Percentiles rank a stretch among this genome's conserved stretches.
phyloP scores from a whole-genome alignment of 441 rosid species.

The Euphorbia corollata region DNA sequence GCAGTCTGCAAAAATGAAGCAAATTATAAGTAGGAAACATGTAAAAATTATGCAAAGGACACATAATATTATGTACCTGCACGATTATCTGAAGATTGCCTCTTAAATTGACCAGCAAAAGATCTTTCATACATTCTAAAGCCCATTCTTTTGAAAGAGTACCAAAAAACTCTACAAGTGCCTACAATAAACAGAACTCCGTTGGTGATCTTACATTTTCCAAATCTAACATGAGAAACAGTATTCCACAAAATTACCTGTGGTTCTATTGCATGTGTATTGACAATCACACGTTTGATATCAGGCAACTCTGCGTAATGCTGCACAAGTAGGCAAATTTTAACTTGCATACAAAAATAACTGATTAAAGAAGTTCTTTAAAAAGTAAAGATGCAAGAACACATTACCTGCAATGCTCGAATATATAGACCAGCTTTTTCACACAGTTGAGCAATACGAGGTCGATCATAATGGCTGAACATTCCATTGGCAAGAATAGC shows the following conservation, averaged over 20 bases:
- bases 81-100: constrained; percentile 97
- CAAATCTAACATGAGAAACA: constrained; percentile 15
- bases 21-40: constrained; percentile 7
- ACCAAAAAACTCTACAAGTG: constrained; percentile 95
- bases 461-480: constrained; percentile 97
- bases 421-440: constrained; percentile 93
- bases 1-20: constrained; percentile 52
- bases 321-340: constrained; percentile 38
- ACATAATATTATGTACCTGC: constrained; percentile 46
- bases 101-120: constrained; percentile 73
- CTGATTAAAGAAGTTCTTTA: constrained; percentile 3
- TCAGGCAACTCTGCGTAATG: constrained; percentile 91
- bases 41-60: constrained; percentile 16
- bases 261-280: constrained; percentile 97
- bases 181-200: constrained; percentile 35
- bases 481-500: constrained; percentile 98
- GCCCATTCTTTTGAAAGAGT: constrained; percentile 99
- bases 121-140: constrained; percentile 99
- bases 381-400: constrained; percentile 11
- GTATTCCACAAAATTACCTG: constrained; percentile 48
- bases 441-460: constrained; percentile 95
- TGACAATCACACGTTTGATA: constrained; percentile 93
- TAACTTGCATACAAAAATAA: constrained; percentile 14
- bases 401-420: constrained; percentile 72
- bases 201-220: not conserved